Base-by-base conservation (phyloP, 108 stramenopile genomes). In the Cyclotella choctawhatcheeana region DNA sequence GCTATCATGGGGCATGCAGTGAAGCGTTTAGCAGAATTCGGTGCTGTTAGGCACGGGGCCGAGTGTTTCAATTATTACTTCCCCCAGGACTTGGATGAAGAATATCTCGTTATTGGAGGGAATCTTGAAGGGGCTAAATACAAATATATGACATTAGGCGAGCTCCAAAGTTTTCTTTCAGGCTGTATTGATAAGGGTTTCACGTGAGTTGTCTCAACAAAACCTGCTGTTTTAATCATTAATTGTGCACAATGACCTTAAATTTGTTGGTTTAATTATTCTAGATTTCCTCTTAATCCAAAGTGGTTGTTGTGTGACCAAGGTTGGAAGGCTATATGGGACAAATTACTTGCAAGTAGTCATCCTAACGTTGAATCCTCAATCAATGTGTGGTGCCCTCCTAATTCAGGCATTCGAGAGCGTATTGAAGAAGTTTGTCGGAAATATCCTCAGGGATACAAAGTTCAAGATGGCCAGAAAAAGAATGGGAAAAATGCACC, bases 41-140 rank as follows among this genome's bases (percentile, higher is more conserved):
- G 89, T 12, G 86, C 87, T 30, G 89, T 91, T 27, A 78, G 89
- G 24, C 89, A 91, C 70, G 89, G 89, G 17, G 84, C 84, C 2
- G 50, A 90, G 79, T 88, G 89, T 58, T 90, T 88, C 79, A 90
- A 90, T 77, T 88, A 84, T 58, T 79, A 85, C 51, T 91, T 91
- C 58, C 89, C 89, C 35, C 89, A 91, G 81, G 86, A 88, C 67
- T 71, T 91, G 37, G 89, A 91, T 70, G 87, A 91, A 0, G 79
- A 77, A 29, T 60, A 43, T 35, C 65, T 91, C 14, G 72, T 88
- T n/a, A 83, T 91, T 65, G 76, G 76, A 30, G 76, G 77, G 33
- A 58, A 67, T 47, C 66, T 74, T 54, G 84, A 76, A 54, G 78
- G 60, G 17, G 78, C 60, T 8, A 78, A 73, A 18, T 77, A 73